Evolutionary conservation across 352 stramenopile species (phyloP).

Genomic region (Phytophthora megakarya): DNA sequence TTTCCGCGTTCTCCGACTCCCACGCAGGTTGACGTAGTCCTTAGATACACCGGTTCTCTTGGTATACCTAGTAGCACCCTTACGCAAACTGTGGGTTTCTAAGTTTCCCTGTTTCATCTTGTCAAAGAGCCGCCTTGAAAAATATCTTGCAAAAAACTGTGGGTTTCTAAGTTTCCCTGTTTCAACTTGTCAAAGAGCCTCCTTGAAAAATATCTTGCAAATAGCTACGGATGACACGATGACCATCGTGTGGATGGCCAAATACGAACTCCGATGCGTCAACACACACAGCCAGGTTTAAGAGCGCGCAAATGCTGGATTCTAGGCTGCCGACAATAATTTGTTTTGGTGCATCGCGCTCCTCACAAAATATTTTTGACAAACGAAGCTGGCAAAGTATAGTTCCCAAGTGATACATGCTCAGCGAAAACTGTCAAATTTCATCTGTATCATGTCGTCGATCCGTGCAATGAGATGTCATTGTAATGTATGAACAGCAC

Average conservation of each 20-base stretch:
- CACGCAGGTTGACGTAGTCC: not conserved
- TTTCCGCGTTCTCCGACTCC: not conserved
- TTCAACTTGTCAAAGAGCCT: not conserved
- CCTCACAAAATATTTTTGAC: not conserved
- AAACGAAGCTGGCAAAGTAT: not conserved
- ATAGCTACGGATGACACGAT: not conserved
- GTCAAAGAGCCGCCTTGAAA: not conserved
- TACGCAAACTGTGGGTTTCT: not conserved
- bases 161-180: not conserved
- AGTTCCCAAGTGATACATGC: not conserved
- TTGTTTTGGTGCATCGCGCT: not conserved
- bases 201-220: not conserved
- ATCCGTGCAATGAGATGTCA: not conserved
- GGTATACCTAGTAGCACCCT: not conserved
- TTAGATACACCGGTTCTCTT: not conserved
- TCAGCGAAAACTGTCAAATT: not conserved
- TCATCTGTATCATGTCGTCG: slow-evolving; percentile 4
- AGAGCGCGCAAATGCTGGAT: not conserved
- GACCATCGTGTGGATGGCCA: not conserved
- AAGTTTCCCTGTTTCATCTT: not conserved
- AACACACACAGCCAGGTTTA: not conserved
- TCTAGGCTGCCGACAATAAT: slow-evolving; percentile 3
- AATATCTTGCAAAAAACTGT: not conserved
- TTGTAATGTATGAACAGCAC: not conserved
- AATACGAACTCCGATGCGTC: not conserved